Evolutionary conservation across 139 green algal species (phyloP), one percentile per base, ranked within the genome.

Genomic region (Coccomyxa sp.): DNA sequence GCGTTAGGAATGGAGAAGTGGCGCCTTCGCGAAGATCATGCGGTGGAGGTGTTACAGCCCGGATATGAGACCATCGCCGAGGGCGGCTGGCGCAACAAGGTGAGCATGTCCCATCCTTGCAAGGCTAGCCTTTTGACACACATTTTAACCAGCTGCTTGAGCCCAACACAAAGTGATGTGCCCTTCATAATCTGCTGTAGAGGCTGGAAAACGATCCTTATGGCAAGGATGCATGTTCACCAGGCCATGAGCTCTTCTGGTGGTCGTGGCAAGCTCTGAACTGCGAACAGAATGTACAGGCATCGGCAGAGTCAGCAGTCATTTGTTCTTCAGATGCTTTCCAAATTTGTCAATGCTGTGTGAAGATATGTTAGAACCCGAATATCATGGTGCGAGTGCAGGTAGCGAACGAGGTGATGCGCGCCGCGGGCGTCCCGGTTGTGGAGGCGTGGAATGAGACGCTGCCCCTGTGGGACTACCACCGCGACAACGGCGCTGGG

Each of bases 21-120:
- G 71, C 23, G 0, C 17, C 57, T 84, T 0, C 27, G 51, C 13
- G 57, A 76, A 10, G 81, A 84, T 68, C 81, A 84, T 68, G 60
- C 60, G n/a, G n/a, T 84, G 71, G 77, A 67, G 7, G 77, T 78
- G 15, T 30, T 32, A 25, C 67, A 77, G 28, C 28, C 58, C 30
- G 78, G 81, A 16, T 85, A 67, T 10, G 38, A 81, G 21, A 23
- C 38, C 10, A 28, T 86, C 13, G 71, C 23, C 13, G 58, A 59
- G 14, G 83, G 83, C n/a, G 83, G 83, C 38, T 86, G 83, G 83
- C 68, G 83, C 38, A 86, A 86, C 74, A 82, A 67, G 79, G 79
- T 74, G 79, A 71, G 63, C 63, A 71, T 71, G 18, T 28, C 4
- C 21, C 21, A 9, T 28, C 1, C 63, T 71, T 28, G 18, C 10